phyloP scores from a whole-genome alignment of 768 basidiomycete genomes.

The Galerina marginata region DNA sequence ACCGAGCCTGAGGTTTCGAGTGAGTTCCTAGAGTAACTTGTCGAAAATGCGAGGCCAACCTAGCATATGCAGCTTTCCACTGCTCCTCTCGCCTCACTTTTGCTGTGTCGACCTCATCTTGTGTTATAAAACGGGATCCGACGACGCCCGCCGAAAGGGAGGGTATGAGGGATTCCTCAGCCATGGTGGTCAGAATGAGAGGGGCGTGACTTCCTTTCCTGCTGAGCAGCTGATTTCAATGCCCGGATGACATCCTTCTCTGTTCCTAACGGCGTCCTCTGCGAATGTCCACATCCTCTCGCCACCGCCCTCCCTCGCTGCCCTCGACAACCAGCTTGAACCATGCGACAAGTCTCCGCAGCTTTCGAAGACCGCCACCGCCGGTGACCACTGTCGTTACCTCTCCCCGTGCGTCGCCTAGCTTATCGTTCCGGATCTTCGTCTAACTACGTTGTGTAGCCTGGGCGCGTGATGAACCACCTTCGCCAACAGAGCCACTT shows the following conservation, averaged over 20 bases:
- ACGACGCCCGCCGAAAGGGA: slow-evolving; percentile 75
- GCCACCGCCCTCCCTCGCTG: slow-evolving; percentile 36
- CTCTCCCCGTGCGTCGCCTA: slow-evolving; percentile 62
- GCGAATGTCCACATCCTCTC: slow-evolving; percentile 39
- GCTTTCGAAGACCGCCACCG: slow-evolving; percentile 43
- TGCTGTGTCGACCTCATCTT: slow-evolving; percentile 77
- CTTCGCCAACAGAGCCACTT: slow-evolving; percentile 63
- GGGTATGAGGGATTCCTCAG: slow-evolving; percentile 68
- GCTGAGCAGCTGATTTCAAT: background rate
- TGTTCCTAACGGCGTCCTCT: background rate
- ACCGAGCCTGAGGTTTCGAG: slow-evolving; percentile 58
- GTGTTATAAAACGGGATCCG: slow-evolving; percentile 84
- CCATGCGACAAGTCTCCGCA: slow-evolving; percentile 36
- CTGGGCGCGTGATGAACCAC: slow-evolving; percentile 86
- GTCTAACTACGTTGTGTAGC: slow-evolving; percentile 45
- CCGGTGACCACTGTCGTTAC: slow-evolving; percentile 64
- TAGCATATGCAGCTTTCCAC: slow-evolving; percentile 90
- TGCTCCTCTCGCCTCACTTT: slow-evolving; percentile 78
- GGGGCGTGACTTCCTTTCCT: slow-evolving; percentile 14
- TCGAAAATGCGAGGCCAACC: slow-evolving; percentile 42
- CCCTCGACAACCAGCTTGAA: slow-evolving; percentile 43
- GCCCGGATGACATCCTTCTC: background rate
- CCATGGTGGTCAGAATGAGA: slow-evolving; percentile 15
- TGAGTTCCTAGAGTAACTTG: background rate
- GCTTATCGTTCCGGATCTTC: slow-evolving; percentile 2